Base-by-base conservation (phyloP, 2,329 filamentous ascomycete species). In the Cladophialophora chaetospira region DNA sequence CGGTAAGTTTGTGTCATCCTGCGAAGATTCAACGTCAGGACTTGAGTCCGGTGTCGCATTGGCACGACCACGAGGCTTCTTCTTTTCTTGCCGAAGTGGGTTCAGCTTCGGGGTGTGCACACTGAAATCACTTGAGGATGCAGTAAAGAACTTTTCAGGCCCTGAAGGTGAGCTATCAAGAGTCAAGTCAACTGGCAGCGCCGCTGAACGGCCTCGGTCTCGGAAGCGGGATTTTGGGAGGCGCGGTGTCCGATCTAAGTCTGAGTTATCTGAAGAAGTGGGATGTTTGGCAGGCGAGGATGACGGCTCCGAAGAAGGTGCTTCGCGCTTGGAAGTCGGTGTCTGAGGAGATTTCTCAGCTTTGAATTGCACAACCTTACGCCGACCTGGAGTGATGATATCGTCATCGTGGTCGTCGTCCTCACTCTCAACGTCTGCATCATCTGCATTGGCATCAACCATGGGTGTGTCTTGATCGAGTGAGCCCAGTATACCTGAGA, bases 91-190 rank as follows among this genome's bases (percentile, higher is more conserved):
- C 4, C 48, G 47, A 9, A 64, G 54, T 2, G 70, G 67, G 60
- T 73, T 72, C 5, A 74, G 53, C 25, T 71, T 69, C 5, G 72
- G 72, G 0, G 73, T 75, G 21, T 66, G 64, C 5, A 74, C 69
- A 19, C 60, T 63, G 4, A 70, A 65, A 10, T 67, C 65, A 23
- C 53, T 53, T n/a, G 49, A 66, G 35, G 17, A 21, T 28, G 23
- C 42, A 25, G 43, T 52, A 46, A 52, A 21, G 15, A 15, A 46
- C 23, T 46, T 25, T 13, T 52, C 35, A 31, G 40, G 6, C 8
- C 23, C 43, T 26, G 49, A 47, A 17, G 38, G 33, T n/a, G 57
- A 47, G 33, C 54, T 55, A 10, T 44, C 42, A 3, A 49, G 31
- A 11, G 57, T 75, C 35, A 76, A 63, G 63, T 76, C 74, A 38